A percentile compares a stretch with the other conserved stretches of the same genome.
phyloP scores from a whole-genome alignment of 192 early-diverging fungal genomes.

The Funneliformis geosporum region DNA sequence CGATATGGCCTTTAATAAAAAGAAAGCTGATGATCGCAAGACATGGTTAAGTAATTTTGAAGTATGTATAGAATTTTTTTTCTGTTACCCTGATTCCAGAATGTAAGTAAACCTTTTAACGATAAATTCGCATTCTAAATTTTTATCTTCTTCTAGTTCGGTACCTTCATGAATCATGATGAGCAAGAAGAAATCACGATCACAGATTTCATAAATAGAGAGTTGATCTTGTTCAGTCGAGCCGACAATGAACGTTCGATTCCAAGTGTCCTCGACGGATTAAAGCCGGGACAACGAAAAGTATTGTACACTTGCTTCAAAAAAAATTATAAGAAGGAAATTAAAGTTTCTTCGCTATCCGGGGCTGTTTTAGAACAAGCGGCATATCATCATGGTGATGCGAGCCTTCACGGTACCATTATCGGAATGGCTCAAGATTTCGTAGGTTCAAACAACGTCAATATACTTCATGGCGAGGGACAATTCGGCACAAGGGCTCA shows the following conservation, averaged over 20 bases:
- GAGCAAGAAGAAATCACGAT: constrained; percentile 70
- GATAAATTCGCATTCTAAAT: no score
- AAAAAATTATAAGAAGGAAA: constrained; percentile 72
- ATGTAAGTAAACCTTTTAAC: no score
- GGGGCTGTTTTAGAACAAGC: constrained; percentile 88
- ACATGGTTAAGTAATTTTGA: constrained; percentile 85
- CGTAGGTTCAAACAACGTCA: constrained; percentile 95
- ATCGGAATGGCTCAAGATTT: constrained; percentile 87
- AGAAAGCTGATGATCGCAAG: constrained; percentile 92
- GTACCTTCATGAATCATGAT: constrained; percentile 87
- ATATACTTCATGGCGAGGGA: constrained; percentile 80
- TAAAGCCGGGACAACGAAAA: constrained; percentile 99
- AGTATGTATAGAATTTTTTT: background rate
- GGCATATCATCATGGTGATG: constrained; percentile 96
- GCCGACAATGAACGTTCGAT: constrained; percentile 96
- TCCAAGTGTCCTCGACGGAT: constrained; percentile 92
- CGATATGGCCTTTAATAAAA: constrained; percentile 97
- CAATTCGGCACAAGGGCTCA: constrained; percentile 90
- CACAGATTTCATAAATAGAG: constrained; percentile 91
- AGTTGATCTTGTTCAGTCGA: constrained; percentile 92
- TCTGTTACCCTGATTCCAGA: no score
- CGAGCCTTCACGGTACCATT: constrained; percentile 79
- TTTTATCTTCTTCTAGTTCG: constrained; percentile 45
- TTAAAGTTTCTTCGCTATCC: constrained; percentile 75
- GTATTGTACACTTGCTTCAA: constrained; percentile 88